Percentiles rank a stretch among this genome's conserved stretches.
These are phyloP conservation scores for Phytophthora lateralis DNA, from an alignment of 352 stramenopile species.

Conservation along the genomic window DNA sequence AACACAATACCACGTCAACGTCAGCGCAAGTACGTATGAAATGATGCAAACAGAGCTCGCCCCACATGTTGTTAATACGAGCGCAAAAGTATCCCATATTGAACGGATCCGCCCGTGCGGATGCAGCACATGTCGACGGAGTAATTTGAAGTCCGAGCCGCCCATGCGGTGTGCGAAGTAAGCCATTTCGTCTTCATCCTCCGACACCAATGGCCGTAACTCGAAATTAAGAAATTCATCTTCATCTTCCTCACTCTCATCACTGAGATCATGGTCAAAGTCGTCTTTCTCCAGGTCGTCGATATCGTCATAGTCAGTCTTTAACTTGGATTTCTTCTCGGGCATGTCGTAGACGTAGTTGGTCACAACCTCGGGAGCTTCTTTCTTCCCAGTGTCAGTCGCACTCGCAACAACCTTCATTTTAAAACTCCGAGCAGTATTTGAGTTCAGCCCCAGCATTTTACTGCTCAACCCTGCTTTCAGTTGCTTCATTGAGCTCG, in stretches of 20 bases:
- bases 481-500: constrained; percentile 18
- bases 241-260: constrained; percentile 21
- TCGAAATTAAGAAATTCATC: constrained; percentile 23
- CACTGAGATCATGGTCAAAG: constrained; percentile 18
- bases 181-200: constrained; percentile 68
- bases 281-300: constrained; percentile 17
- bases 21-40: neutral
- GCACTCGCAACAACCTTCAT: constrained; percentile 17
- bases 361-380: constrained; percentile 30
- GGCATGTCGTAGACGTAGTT: constrained; percentile 39
- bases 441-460: constrained; percentile 1
- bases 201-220: constrained; percentile 21
- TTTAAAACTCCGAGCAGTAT: constrained; percentile 8
- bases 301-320: constrained; percentile 22
- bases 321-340: constrained; percentile 28
- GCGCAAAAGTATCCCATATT: constrained; percentile 59
- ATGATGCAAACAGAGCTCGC: neutral
- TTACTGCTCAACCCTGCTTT: constrained; percentile 9
- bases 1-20: neutral
- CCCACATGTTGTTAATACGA: constrained; percentile 72
- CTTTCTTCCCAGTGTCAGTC: constrained; percentile 8
- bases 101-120: constrained; percentile 62
- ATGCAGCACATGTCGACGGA: constrained; percentile 57
- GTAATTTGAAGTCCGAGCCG: constrained; percentile 56
- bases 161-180: constrained; percentile 63